Evolutionary conservation across 2,329 filamentous ascomycete genomes (phyloP), one percentile per base, ranked within the genome.

Genomic region (Talaromyces sp.): DNA sequence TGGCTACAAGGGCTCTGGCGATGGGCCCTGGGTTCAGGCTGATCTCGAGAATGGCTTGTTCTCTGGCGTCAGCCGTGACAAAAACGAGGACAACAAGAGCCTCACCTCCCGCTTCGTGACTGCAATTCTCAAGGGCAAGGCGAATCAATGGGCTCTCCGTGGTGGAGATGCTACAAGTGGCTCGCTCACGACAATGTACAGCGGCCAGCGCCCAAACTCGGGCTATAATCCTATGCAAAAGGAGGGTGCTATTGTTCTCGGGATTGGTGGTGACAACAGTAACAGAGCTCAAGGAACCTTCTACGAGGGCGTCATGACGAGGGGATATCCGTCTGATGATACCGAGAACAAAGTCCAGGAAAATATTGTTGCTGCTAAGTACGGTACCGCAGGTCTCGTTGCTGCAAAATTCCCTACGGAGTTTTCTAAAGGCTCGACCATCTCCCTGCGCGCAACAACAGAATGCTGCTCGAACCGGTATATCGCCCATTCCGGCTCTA

Each of bases 231-330:
- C 60, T 6, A 61, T 61, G 60, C 10, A 12, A 12, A 61, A 61
- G 42, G 60, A 61, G 23, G 60, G 60, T 33, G 55, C 55, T 27
- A 61, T 61, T 16, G 34, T 61, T 36, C 60, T 61, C 34, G 60
- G 60, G 6, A 58, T 58, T 47, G 60, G 60, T 10, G 60, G 60
- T 31, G 60, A 61, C 34, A 61, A 61, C 34, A 61, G 60, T 30
- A 33, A 57, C 47, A 34, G 56, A 4, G 60, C 47, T 33, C 60
- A 61, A 50, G 60, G 60, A 28, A 61, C 60, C 1, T 61, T 61
- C 34, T 61, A 61, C 50, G 60, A 61, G 51, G 60, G 60, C 18
- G 60, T 55, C 8, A 61, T 61, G 60, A 61, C 60, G 10, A 57
- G 23, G 8, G 60, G 60, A 9, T 61, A 57, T 5, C 60, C 60